phyloP scores from a whole-genome alignment of 345 rosid genomes.

The Citrus inodora region DNA sequence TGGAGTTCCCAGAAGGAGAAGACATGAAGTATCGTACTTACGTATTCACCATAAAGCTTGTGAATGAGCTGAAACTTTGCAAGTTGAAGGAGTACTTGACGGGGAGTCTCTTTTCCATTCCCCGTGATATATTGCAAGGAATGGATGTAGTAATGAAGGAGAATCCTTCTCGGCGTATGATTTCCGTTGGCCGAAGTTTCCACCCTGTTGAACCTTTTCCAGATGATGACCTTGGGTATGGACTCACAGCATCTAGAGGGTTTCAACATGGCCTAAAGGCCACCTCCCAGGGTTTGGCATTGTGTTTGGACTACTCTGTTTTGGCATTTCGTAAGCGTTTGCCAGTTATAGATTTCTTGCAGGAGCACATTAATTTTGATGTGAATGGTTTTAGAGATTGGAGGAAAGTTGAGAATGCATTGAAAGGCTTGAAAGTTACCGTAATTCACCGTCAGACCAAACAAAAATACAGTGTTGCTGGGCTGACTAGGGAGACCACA shows the following conservation, averaged over 20 bases:
- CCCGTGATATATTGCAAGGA: conserved; percentile 83
- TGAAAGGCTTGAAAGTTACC: conserved; percentile 54
- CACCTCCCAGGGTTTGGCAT: conserved; percentile 59
- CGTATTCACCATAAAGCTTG: conserved; percentile 46
- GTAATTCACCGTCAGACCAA: conserved; percentile 65
- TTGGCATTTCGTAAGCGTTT: conserved; percentile 64
- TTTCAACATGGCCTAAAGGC: conserved; percentile 74
- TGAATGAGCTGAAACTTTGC: conserved; percentile 55
- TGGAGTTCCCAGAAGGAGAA: conserved; percentile 42
- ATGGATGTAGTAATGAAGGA: conserved; percentile 95
- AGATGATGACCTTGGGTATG: conserved; percentile 51
- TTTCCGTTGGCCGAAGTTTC: conserved; percentile 60
- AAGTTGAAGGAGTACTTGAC: conserved; percentile 60
- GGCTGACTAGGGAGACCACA: conserved; percentile 48
- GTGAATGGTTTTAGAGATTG: conserved; percentile 23
- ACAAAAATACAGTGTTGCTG: conserved; percentile 49
- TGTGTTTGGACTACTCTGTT: conserved; percentile 78
- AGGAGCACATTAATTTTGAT: conserved; percentile 37
- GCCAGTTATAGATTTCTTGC: conserved; percentile 56
- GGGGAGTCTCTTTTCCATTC: conserved; percentile 28
- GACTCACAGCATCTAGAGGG: conserved; percentile 64
- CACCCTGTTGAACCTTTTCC: conserved; percentile 24
- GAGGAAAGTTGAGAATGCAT: conserved; percentile 35
- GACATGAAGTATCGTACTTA: conserved; percentile 35
- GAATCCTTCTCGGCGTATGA: conserved; percentile 62